Percentiles rank a stretch among this genome's conserved stretches.
Conservation (phyloP, 2,329 filamentous ascomycete genomes). For the Trichoderma hamatum region DNA sequence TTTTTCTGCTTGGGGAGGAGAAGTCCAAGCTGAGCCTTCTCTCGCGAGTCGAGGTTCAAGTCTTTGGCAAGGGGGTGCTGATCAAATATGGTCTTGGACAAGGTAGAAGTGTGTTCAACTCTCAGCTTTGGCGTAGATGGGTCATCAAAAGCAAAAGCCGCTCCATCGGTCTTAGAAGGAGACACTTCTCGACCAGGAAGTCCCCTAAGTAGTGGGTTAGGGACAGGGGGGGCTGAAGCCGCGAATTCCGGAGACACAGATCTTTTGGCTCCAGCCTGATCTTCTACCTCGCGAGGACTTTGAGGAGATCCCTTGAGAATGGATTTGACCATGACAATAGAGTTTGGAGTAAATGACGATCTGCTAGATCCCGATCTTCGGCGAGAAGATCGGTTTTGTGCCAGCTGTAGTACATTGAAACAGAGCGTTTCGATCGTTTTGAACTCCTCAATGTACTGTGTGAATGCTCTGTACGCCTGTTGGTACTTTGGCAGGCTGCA, state of each 20-base stretch:
- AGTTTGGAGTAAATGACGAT: constrained; percentile 5
- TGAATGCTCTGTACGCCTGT: constrained; percentile 36
- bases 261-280: constrained; percentile 18
- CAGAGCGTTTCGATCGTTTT: constrained; percentile 42
- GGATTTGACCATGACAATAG: constrained; percentile 13
- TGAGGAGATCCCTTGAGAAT: constrained; percentile 21
- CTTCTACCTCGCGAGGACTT: constrained; percentile 26
- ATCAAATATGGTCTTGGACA: constrained; percentile 41
- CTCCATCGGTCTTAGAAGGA: constrained; percentile 43
- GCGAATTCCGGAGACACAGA: constrained; percentile 13
- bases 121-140: constrained; percentile 35
- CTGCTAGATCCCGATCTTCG: not conserved
- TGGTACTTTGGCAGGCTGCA: constrained; percentile 40
- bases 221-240: constrained; percentile 27
- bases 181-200: constrained; percentile 46
- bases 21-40: constrained; percentile 41
- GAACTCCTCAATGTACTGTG: constrained; percentile 40
- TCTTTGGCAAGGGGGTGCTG: constrained; percentile 43
- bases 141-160: constrained; percentile 43
- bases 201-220: constrained; percentile 49
- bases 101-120: constrained; percentile 38
- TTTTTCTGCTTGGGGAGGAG: constrained; percentile 40
- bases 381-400: constrained; percentile 24
- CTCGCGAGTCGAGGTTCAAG: constrained; percentile 35
- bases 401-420: constrained; percentile 32